Conservation (phyloP, 306 rosid species). For the barrel medic (Medicago truncatula) region DNA sequence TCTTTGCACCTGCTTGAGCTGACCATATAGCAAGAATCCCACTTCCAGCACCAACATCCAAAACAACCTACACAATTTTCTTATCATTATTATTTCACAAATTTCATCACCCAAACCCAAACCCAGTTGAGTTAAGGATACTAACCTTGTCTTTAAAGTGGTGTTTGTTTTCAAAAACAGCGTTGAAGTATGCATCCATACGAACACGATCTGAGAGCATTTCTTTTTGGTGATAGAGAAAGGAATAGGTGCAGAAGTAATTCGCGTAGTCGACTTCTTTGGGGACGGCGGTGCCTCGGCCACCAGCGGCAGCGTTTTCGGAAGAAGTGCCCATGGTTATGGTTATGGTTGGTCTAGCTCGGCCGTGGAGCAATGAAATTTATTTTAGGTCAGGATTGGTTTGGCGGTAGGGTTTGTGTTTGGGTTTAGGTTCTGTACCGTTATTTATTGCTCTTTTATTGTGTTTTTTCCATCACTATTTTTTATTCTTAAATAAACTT, state of each 20-base stretch:
- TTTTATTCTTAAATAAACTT: no score
- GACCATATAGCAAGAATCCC: constrained; percentile 99
- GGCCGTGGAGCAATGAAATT: background rate
- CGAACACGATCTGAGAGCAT: constrained; percentile 99
- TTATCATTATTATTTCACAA: background rate
- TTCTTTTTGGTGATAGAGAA: constrained; percentile 96
- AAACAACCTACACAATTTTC: constrained; percentile 63
- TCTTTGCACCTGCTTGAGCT: constrained; percentile 97
- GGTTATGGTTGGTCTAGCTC: background rate
- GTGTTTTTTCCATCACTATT: background rate
- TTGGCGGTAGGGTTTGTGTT: constrained; percentile 42
- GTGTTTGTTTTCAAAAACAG: constrained; percentile 80
- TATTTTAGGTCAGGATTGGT: constrained; percentile 53
- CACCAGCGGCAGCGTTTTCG: constrained; percentile 50
- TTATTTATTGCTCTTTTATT: background rate
- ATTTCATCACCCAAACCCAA: background rate
- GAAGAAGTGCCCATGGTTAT: constrained; percentile 72
- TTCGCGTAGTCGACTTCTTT: constrained; percentile 86
- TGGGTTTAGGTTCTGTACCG: background rate
- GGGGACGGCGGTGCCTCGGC: constrained; percentile 55
- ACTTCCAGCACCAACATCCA: constrained; percentile 99
- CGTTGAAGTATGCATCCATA: constrained; percentile 90
- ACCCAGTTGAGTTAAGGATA: background rate
- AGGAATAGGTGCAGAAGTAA: constrained; percentile 93
- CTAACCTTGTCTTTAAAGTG: constrained; percentile 85